phyloP scores from a whole-genome alignment of 129 eudicot species.

The Pulicaria dysenterica region DNA sequence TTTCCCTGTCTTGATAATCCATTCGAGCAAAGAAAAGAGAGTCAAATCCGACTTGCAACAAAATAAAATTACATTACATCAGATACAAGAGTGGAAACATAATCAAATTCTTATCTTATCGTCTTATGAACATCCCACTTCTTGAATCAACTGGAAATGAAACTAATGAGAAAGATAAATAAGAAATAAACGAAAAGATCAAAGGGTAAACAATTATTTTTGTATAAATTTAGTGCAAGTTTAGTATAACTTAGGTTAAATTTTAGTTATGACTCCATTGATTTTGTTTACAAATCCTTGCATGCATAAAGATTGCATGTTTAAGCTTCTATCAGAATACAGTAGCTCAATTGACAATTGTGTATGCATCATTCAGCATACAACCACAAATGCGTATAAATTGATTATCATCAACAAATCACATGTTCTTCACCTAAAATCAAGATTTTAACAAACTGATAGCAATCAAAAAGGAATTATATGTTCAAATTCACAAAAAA shows the following conservation, averaged over 20 bases:
- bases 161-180: not conserved
- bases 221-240: too few species aligned
- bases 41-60: conserved; percentile 90
- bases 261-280: too few species aligned
- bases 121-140: conserved; percentile 22
- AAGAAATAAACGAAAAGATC: conserved; percentile 1
- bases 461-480: not conserved
- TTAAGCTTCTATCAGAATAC: not conserved
- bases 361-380: not conserved
- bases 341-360: not conserved
- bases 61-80: not conserved
- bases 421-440: not conserved
- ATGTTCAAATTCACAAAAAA: conserved; percentile 23
- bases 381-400: not conserved
- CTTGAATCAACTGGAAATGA: not conserved
- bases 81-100: not conserved
- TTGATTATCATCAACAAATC: not conserved
- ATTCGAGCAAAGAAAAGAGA: conserved; percentile 88
- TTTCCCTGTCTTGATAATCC: too few species aligned
- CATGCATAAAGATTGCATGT: not conserved
- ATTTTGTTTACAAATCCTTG: too few species aligned
- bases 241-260: too few species aligned
- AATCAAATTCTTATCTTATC: too few species aligned
- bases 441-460: not conserved
- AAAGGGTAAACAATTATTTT: not conserved